phyloP scores from a whole-genome alignment of 495 filamentous ascomycete species.

The Trichoderma virens region DNA sequence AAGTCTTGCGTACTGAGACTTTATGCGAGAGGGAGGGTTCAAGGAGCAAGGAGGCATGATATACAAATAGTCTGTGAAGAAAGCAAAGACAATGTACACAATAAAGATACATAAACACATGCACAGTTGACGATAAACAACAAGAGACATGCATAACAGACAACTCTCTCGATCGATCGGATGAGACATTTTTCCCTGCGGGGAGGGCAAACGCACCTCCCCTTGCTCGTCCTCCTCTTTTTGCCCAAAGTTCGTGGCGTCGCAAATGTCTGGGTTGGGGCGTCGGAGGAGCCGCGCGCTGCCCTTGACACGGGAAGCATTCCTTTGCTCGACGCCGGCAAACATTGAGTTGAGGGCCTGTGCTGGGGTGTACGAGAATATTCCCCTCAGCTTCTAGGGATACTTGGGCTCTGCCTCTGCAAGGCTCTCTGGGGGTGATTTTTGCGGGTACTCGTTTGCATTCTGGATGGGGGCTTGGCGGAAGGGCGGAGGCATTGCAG shows the following conservation, averaged over 20 bases:
- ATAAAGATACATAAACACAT: neutral
- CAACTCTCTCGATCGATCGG: neutral
- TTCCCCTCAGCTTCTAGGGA: too few relatives aligned
- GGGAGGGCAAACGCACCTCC: neutral
- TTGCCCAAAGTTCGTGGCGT: neutral
- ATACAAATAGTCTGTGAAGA: conserved; percentile 1
- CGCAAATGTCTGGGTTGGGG: neutral
- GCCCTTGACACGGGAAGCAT: conserved; percentile 3
- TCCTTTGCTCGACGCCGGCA: neutral
- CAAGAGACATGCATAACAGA: conserved; percentile 4
- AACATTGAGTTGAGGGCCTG: neutral
- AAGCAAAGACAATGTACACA: neutral
- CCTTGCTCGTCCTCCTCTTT: neutral
- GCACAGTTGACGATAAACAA: neutral
- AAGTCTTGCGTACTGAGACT: neutral
- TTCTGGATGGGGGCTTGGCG: neutral
- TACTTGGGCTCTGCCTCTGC: too few relatives aligned
- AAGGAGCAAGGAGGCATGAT: neutral
- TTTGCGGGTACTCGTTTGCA: neutral
- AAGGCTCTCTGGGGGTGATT: neutral
- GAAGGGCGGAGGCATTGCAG: neutral
- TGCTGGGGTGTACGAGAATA: too few relatives aligned
- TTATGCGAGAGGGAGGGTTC: neutral
- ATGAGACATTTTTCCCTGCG: neutral
- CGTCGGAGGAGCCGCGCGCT: neutral